Base-by-base conservation (phyloP, 176 grass and related monocot species). In the Ensete ventricosum region DNA sequence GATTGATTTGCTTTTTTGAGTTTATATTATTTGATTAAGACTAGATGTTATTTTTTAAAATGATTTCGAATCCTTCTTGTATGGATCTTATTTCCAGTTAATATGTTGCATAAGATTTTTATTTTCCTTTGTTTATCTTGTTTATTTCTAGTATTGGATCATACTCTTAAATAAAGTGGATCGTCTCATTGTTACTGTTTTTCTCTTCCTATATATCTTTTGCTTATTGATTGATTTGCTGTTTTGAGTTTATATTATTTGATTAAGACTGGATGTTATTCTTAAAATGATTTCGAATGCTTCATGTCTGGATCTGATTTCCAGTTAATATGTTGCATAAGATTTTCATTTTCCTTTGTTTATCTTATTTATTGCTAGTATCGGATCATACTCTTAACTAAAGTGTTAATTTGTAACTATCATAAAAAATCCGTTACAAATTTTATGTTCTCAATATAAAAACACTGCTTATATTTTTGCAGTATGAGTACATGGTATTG, bases 401-500 rank as follows among this genome's bases (percentile, higher is more conserved):
- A 13, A 57, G 11, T 13, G 34, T n/a, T 62, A 6, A 19, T 21
- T n/a, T 62, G 14, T 58, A 14, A 14, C 11, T 58, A 62, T 14
- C 20, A 19, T 14, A 62, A 14, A 62, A 7, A 6, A 19, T 62
- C 9, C 19, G 10, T 76, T 22, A 9, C 60, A 5, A 14, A 25
- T 25, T 62, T 1, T 17, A 68, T 16, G 50, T 13, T 73, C 74
- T 24, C 64, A 12, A 50, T 51, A 9, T 43, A 14, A 14, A 14
- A 21, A 43, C 34, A 43, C 34, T 43, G 1, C 14, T n/a, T 50
- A 62, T n/a, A 21, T 14, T 62, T 78, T 65, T 85, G 72, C 75
- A 93, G 90, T 93, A 97, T 16, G 94, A 97, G 73, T 84, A 82
- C 14, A 83, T 91, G 94, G 90, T 87, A 12, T 69, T 91, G 83